Base-by-base conservation (phyloP, 345 rosid species). In the Populus tremula region DNA sequence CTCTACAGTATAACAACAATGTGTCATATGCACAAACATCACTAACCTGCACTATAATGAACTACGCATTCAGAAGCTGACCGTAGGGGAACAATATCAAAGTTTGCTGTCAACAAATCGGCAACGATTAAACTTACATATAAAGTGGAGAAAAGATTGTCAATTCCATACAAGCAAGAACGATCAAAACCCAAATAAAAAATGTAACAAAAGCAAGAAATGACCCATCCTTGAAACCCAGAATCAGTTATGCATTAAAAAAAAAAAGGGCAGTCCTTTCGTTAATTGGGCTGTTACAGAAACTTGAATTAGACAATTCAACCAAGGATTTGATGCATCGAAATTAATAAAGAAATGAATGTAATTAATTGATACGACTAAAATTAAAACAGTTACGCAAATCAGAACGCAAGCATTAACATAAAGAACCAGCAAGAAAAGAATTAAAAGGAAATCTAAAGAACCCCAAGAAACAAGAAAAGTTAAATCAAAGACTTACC, bases 131-230 rank as follows among this genome's bases (percentile, higher is more conserved):
- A 35, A 43, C 4, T 41, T 25, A 2, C 35, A 45, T 25, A 33
- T 47, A 43, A 43, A 7, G 16, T 5, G 50, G 31, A 45, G 31
- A 65, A 65, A 21, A 9, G 47, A 11, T 41, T 49, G 8, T 5
- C 47, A 50, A 18, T 29, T 71, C 1, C 43, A 0, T 50, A 50
- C 18, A 43, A 8, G 4, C 67, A 75, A 17, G 33, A 63, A 47
- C 27, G 61, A 71, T 9, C 17, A 77, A 77, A 72, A 38, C 67
- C n/a, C 43, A 72, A 78, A 29, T 73, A 23, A 59, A 18, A 17
- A 3, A 70, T 20, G 59, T 39, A 65, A 6, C 17, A 8, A 49
- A 38, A 41, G 13, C 2, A 18, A 76, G 35, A 29, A 41, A 7
- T 38, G 8, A 64, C 29, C 54, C 9, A 54, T 25, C 18, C n/a